Conservation (phyloP, 306 rosid genomes). For the Inga laurina region DNA sequence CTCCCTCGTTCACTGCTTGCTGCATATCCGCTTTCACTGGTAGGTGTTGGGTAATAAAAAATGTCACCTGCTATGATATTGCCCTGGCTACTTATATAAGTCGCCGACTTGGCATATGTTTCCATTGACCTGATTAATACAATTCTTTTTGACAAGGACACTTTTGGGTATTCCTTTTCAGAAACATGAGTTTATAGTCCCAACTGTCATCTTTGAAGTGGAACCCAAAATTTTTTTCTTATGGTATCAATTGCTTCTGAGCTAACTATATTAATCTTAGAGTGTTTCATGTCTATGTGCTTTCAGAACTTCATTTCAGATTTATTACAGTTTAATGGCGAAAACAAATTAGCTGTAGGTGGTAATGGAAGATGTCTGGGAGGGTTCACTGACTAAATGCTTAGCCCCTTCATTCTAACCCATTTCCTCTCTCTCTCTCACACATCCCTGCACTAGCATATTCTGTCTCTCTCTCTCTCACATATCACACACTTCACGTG, state of each 20-base stretch:
- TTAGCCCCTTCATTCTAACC: neutral
- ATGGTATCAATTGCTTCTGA: slow-evolving; percentile 16
- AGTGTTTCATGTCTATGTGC: neutral
- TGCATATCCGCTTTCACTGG: slow-evolving; percentile 92
- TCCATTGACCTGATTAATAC: slow-evolving; percentile 16
- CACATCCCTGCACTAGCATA: neutral
- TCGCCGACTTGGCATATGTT: slow-evolving; percentile 13
- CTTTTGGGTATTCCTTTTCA: slow-evolving; percentile 13
- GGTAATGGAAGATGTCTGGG: neutral
- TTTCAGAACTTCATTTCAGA: slow-evolving; percentile 17
- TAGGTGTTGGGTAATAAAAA: slow-evolving; percentile 35
- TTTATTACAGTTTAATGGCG: neutral
- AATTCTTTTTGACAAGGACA: neutral
- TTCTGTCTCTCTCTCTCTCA: neutral
- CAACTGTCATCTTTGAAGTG: neutral
- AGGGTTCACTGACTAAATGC: neutral
- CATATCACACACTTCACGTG: neutral
- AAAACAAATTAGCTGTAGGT: too few relatives aligned
- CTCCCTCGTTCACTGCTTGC: slow-evolving; percentile 90
- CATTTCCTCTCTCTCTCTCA: neutral
- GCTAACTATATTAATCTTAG: neutral
- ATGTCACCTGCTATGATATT: neutral
- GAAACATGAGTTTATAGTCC: neutral
- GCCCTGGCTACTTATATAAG: neutral
- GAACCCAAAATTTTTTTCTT: slow-evolving; percentile 4